Evolutionary conservation across 495 filamentous ascomycete genomes (phyloP).

Genomic region (Xanthoparmelia taractica): DNA sequence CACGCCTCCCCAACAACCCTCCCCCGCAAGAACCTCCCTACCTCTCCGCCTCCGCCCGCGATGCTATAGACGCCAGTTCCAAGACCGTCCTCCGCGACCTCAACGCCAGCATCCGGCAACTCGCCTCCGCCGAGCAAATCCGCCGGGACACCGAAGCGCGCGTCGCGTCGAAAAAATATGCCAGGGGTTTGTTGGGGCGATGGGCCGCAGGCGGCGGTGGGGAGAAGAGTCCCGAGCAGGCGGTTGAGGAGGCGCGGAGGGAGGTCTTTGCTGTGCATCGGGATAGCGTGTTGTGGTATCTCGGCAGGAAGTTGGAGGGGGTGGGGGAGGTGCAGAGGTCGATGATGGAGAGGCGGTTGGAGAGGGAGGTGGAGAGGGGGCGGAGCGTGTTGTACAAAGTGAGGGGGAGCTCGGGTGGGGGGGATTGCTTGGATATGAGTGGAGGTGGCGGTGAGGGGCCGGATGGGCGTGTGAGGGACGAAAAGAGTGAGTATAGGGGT

Average conservation of each 20-base stretch:
- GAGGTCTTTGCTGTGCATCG: constrained; percentile 54
- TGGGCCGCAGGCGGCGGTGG: constrained; percentile 58
- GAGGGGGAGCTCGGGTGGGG: constrained; percentile 26
- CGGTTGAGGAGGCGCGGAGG: constrained; percentile 58
- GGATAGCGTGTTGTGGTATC: constrained; percentile 75
- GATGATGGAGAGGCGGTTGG: constrained; percentile 87
- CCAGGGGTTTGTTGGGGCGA: constrained; percentile 52
- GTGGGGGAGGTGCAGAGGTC: constrained; percentile 66
- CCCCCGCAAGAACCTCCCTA: constrained; percentile 30
- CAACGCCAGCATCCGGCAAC: constrained; percentile 62
- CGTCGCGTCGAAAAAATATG: constrained; percentile 62
- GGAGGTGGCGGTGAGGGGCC: constrained; percentile 22
- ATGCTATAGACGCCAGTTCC: constrained; percentile 75
- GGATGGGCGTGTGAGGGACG: constrained; percentile 6
- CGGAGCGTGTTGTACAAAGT: constrained; percentile 76
- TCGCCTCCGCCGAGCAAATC: constrained; percentile 73
- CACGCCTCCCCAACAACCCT: constrained; percentile 27
- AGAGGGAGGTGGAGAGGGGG: constrained; percentile 78
- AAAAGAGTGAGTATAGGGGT: neutral
- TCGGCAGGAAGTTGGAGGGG: constrained; percentile 65
- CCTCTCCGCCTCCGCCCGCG: constrained; percentile 62
- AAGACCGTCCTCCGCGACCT: constrained; percentile 78
- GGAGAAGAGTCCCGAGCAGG: constrained; percentile 51
- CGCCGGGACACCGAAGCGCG: constrained; percentile 63
- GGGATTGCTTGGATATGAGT: neutral